Conservation (phyloP, 768 basidiomycete genomes). For the Clavaria fumosa region DNA sequence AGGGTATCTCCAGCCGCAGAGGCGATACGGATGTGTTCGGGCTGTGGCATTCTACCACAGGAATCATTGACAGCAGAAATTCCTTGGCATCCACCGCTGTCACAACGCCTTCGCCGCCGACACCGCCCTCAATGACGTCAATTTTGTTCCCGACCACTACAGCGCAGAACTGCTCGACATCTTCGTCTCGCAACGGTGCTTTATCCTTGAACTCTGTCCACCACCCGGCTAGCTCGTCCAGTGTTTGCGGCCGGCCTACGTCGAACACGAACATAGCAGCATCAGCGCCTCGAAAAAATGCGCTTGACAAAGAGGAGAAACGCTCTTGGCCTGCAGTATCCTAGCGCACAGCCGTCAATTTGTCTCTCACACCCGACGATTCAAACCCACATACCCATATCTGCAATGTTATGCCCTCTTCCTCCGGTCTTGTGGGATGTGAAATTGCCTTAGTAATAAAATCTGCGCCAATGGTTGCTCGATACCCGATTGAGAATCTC, state of each 20-base stretch:
- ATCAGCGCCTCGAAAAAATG: conserved; percentile 78
- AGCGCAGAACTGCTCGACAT: conserved; percentile 48
- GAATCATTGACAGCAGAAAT: too few species aligned
- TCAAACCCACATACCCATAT: conserved; percentile 26
- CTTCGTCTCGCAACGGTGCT: conserved; percentile 53
- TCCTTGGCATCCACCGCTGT: too few species aligned
- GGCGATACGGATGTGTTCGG: too few species aligned
- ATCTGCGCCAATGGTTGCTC: conserved; percentile 82
- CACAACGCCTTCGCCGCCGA: conserved; percentile 10
- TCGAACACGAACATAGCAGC: conserved; percentile 74
- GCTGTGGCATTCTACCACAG: too few species aligned
- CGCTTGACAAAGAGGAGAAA: conserved; percentile 66
- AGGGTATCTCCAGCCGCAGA: too few species aligned
- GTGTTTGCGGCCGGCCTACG: conserved; percentile 48
- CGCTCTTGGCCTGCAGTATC: conserved; percentile 84
- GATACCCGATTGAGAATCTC: conserved; percentile 59
- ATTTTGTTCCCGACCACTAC: conserved; percentile 72
- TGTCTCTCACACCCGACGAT: neutral
- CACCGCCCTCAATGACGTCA: conserved; percentile 25
- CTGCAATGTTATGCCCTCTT: conserved; percentile 49
- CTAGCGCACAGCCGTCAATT: conserved; percentile 23
- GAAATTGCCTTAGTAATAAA: conserved; percentile 21
- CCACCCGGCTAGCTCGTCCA: conserved; percentile 51
- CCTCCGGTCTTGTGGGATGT: conserved; percentile 7
- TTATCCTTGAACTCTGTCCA: conserved; percentile 60